Evolutionary conservation across 2,329 filamentous ascomycete genomes (phyloP).

Genomic region (Lachnellula hyalina): DNA sequence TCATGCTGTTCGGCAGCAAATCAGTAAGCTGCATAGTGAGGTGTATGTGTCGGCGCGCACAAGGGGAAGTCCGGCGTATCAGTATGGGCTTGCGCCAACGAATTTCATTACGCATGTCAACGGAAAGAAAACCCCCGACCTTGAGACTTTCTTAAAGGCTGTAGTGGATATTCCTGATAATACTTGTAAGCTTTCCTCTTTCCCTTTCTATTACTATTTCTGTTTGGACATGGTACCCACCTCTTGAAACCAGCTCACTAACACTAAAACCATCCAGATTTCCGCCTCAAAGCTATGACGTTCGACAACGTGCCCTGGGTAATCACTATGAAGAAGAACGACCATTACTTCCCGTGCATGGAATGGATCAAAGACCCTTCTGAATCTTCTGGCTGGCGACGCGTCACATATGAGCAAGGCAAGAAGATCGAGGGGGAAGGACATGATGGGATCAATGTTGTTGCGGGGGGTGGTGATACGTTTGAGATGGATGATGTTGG

Average conservation of each 20-base stretch:
- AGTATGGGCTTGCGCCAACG: slow-evolving; percentile 88
- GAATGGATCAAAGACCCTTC: slow-evolving; percentile 61
- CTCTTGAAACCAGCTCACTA: slow-evolving; percentile 2
- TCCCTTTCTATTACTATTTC: not conserved
- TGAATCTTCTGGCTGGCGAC: slow-evolving; percentile 56
- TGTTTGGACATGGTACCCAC: slow-evolving; percentile 8
- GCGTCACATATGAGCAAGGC: slow-evolving; percentile 56
- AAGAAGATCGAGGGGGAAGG: slow-evolving; percentile 49
- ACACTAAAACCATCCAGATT: slow-evolving; percentile 50
- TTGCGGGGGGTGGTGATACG: slow-evolving; percentile 22
- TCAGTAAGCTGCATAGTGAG: slow-evolving; percentile 91
- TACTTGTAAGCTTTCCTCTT: slow-evolving; percentile 56
- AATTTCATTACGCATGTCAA: slow-evolving; percentile 99
- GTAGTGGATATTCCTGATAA: slow-evolving; percentile 91
- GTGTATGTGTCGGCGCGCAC: slow-evolving; percentile 90
- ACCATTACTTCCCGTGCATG: slow-evolving; percentile 81
- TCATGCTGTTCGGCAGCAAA: slow-evolving; percentile 94
- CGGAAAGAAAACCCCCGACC: slow-evolving; percentile 74
- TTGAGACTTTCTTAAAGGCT: slow-evolving; percentile 73
- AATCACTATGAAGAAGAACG: slow-evolving; percentile 99
- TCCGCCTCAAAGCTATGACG: slow-evolving; percentile 93
- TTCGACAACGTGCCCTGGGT: slow-evolving; percentile 99
- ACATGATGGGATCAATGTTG: slow-evolving; percentile 30
- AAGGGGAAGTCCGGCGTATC: slow-evolving; percentile 76
- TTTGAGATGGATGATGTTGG: slow-evolving; percentile 22